phyloP scores from a whole-genome alignment of 1,284 basidiomycete genomes.

The Tylopilus orsonianus region DNA sequence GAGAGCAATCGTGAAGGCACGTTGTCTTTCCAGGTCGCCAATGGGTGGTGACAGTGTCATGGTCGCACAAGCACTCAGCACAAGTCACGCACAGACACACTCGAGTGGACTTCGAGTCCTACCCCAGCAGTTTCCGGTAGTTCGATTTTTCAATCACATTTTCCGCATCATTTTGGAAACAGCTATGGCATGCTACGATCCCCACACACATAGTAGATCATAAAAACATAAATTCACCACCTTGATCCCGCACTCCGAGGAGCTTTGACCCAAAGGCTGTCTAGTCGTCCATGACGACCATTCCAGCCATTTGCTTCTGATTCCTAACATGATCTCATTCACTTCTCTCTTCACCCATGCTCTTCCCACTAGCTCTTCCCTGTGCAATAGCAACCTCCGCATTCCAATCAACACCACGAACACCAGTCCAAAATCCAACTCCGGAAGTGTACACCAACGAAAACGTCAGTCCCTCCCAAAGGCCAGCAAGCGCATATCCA shows the following conservation, averaged over 20 bases:
- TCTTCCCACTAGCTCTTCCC: slow-evolving; percentile 24
- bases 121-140: no score
- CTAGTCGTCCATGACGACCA: not conserved
- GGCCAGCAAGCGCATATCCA: slow-evolving; percentile 50
- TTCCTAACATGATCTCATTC: slow-evolving; percentile 31
- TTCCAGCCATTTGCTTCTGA: not conserved
- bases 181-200: no score
- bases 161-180: no score
- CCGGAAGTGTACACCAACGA: slow-evolving; percentile 57
- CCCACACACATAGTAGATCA: no score
- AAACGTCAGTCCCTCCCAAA: slow-evolving; percentile 70
- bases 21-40: no score
- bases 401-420: slow-evolving; percentile 58
- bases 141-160: no score
- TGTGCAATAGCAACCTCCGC: slow-evolving; percentile 58
- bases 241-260: not conserved
- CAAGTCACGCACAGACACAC: no score
- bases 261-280: not conserved
- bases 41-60: no score
- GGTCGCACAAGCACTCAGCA: no score
- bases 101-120: no score
- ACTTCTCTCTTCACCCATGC: not conserved
- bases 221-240: not conserved
- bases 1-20: no score
- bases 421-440: slow-evolving; percentile 48